Evolutionary conservation across 2,329 filamentous ascomycete genomes (phyloP).

Genomic region (Rhynchosporium graminicola): DNA sequence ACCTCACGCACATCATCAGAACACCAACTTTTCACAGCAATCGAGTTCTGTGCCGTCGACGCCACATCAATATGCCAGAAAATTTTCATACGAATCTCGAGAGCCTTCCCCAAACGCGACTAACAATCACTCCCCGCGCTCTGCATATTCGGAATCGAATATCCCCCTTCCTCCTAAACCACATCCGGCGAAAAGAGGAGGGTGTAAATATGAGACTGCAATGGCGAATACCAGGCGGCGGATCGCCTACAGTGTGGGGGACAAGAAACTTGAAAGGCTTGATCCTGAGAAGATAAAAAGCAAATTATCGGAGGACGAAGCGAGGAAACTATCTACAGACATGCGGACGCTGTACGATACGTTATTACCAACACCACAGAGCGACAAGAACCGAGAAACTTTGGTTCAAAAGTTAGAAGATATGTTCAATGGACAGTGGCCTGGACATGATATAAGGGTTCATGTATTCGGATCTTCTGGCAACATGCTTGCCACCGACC

Average conservation of each 20-base stretch:
- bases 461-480: conserved; percentile 98
- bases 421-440: conserved; percentile 89
- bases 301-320: conserved; percentile 70
- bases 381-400: conserved; percentile 71
- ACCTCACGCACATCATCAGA: conserved; percentile 47
- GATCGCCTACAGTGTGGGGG: conserved; percentile 90
- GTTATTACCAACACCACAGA: conserved; percentile 79
- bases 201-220: conserved; percentile 88
- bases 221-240: conserved; percentile 78
- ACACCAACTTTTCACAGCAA: conserved; percentile 57
- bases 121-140: conserved; percentile 82
- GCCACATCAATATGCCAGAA: conserved; percentile 82
- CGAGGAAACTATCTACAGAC: conserved; percentile 73
- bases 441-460: conserved; percentile 84
- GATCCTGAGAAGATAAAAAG: conserved; percentile 72
- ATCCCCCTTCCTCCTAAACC: conserved; percentile 68
- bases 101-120: conserved; percentile 78
- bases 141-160: conserved; percentile 86
- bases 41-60: conserved; percentile 93
- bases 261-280: conserved; percentile 71
- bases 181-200: conserved; percentile 57
- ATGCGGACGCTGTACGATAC: conserved; percentile 84
- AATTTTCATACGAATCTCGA: conserved; percentile 77
- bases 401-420: conserved; percentile 86
- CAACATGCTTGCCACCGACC: conserved; percentile 89